phyloP scores from a whole-genome alignment of 2,329 filamentous ascomycete genomes.

The Fusarium compactum region DNA sequence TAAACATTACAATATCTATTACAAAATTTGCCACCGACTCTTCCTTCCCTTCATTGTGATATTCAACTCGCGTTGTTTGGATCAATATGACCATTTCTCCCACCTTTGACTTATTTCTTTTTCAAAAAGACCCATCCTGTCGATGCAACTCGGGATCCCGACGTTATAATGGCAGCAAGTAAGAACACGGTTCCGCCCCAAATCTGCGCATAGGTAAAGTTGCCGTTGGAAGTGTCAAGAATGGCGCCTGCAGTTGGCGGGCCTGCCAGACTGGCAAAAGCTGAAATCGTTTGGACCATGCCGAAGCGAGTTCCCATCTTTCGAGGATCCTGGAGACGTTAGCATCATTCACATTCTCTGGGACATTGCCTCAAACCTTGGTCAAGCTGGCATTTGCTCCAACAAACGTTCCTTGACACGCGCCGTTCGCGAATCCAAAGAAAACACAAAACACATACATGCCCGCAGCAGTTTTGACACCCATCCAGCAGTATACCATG shows the following conservation, averaged over 20 bases:
- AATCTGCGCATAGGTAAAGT: constrained; percentile 59
- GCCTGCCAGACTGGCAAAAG: constrained; percentile 58
- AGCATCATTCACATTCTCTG: neutral
- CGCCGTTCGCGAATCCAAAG: constrained; percentile 48
- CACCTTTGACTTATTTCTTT: constrained; percentile 40
- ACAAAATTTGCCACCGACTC: neutral
- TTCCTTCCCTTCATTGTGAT: neutral
- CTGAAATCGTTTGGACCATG: constrained; percentile 57
- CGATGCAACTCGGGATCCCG: constrained; percentile 51
- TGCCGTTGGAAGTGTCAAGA: constrained; percentile 42
- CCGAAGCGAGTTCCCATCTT: constrained; percentile 59
- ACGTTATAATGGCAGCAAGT: constrained; percentile 49
- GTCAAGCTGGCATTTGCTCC: constrained; percentile 56
- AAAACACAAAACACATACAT: constrained; percentile 50
- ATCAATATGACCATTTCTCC: neutral
- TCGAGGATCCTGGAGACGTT: constrained; percentile 48
- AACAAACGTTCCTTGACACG: constrained; percentile 50
- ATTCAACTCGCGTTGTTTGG: neutral
- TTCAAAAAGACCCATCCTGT: constrained; percentile 55
- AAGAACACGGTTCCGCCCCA: constrained; percentile 60
- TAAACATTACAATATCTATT: constrained; percentile 27
- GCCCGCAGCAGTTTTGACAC: constrained; percentile 42
- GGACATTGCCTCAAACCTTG: constrained; percentile 13
- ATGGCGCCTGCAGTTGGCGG: constrained; percentile 54
- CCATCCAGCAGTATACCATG: constrained; percentile 50